Evolutionary conservation across 1,284 basidiomycete genomes (phyloP).

Genomic region (Malassezia equina): DNA sequence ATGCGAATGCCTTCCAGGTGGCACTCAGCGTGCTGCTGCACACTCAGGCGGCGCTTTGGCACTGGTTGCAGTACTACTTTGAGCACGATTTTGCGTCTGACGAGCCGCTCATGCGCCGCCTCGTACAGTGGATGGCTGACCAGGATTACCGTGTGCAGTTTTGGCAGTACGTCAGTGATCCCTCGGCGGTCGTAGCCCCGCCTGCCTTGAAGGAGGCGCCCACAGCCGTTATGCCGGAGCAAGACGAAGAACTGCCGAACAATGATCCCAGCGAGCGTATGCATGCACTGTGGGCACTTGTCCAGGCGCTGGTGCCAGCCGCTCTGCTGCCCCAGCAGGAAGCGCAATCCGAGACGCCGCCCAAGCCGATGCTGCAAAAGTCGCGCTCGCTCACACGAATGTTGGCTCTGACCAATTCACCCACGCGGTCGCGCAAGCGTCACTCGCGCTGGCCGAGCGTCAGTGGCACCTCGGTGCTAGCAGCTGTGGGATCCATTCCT

Average conservation of each 20-base stretch:
- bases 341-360: neutral
- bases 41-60: constrained; percentile 8
- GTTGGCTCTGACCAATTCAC: neutral
- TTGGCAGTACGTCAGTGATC: neutral
- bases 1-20: neutral
- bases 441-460: constrained; percentile 1
- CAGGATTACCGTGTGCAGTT: neutral
- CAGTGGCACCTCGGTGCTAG: neutral
- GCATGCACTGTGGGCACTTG: constrained; percentile 3
- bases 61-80: constrained; percentile 15
- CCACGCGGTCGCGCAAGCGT: neutral
- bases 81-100: constrained; percentile 4
- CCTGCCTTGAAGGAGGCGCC: neutral
- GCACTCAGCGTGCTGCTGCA: constrained; percentile 5
- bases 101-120: neutral
- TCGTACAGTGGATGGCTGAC: constrained; percentile 5
- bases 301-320: neutral
- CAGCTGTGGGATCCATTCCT: neutral
- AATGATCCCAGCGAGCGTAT: constrained; percentile 2
- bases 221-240: neutral
- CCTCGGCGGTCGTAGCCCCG: neutral
- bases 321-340: neutral
- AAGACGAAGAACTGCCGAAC: neutral
- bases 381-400: constrained; percentile 7
- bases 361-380: constrained; percentile 1